A percentile compares a stretch with the other conserved stretches of the same genome.
These are phyloP conservation scores for Verticillium zaregamsianum DNA, from an alignment of 2,329 filamentous ascomycete species.

Conservation along the genomic window DNA sequence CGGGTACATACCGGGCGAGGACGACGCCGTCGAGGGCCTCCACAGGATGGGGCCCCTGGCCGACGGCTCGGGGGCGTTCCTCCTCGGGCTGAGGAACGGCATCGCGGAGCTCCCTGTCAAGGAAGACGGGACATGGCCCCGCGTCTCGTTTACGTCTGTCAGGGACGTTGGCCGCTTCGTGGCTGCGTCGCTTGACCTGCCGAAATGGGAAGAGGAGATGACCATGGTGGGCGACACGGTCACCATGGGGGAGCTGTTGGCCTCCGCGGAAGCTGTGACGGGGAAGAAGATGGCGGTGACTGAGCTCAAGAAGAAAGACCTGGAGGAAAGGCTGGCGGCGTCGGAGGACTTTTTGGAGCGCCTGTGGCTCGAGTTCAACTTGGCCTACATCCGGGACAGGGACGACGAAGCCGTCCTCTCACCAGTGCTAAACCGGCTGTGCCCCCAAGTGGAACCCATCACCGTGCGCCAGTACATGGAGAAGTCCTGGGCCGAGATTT, in stretches of 20 bases:
- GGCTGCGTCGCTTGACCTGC: constrained; percentile 1
- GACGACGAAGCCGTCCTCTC: not conserved
- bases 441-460: not conserved
- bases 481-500: not conserved
- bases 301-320: not conserved
- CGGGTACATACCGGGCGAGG: not conserved
- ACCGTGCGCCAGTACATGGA: constrained; percentile 1
- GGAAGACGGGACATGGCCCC: constrained; percentile 1
- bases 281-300: constrained; percentile 1
- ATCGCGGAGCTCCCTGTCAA: constrained; percentile 1
- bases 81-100: not conserved
- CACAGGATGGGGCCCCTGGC: not conserved
- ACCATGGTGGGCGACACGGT: not conserved
- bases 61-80: not conserved
- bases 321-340: not conserved
- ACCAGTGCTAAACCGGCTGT: not conserved
- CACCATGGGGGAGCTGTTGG: constrained; percentile 1
- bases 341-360: not conserved
- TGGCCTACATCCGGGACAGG: constrained; percentile 1
- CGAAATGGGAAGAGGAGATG: constrained; percentile 1
- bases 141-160: not conserved
- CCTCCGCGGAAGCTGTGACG: not conserved
- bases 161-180: not conserved
- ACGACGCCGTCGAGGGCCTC: not conserved
- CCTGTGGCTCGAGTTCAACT: not conserved